A percentile compares a stretch with the other conserved stretches of the same genome.
These are phyloP conservation scores for Sclerotiophoma versabilis DNA, from an alignment of 2,329 filamentous ascomycete genomes.

Conservation along the genomic window DNA sequence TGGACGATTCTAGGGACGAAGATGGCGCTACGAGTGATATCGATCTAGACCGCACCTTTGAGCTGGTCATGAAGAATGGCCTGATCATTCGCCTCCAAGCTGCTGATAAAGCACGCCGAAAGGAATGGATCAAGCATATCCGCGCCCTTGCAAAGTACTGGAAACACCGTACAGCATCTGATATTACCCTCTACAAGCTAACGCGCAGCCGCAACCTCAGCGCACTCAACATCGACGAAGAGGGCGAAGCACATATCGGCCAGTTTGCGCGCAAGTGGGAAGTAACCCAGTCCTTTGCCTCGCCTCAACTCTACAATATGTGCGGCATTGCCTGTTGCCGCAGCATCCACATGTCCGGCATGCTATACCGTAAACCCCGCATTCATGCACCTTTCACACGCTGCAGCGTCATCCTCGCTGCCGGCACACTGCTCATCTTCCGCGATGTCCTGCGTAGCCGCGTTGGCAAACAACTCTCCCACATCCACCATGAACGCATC, in stretches of 20 bases:
- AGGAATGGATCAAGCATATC: conserved; percentile 68
- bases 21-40: conserved; percentile 62
- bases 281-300: conserved; percentile 68
- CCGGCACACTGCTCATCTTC: conserved; percentile 69
- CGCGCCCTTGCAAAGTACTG: conserved; percentile 66
- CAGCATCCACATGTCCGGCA: conserved; percentile 66
- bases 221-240: conserved; percentile 69
- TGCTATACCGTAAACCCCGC: conserved; percentile 69
- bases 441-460: conserved; percentile 63
- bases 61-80: conserved; percentile 67
- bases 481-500: conserved; percentile 69
- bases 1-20: conserved; percentile 54
- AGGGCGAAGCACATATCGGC: conserved; percentile 69
- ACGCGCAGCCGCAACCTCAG: conserved; percentile 66
- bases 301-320: conserved; percentile 70
- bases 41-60: conserved; percentile 66
- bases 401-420: conserved; percentile 66
- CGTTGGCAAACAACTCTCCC: conserved; percentile 63
- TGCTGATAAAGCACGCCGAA: conserved; percentile 63
- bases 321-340: conserved; percentile 70
- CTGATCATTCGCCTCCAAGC: conserved; percentile 67
- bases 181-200: conserved; percentile 64
- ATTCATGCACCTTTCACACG: conserved; percentile 67
- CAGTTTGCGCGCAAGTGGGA: conserved; percentile 74
- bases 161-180: conserved; percentile 63